Conservation (phyloP, 768 basidiomycete species). For the Polyporus arcularius region DNA sequence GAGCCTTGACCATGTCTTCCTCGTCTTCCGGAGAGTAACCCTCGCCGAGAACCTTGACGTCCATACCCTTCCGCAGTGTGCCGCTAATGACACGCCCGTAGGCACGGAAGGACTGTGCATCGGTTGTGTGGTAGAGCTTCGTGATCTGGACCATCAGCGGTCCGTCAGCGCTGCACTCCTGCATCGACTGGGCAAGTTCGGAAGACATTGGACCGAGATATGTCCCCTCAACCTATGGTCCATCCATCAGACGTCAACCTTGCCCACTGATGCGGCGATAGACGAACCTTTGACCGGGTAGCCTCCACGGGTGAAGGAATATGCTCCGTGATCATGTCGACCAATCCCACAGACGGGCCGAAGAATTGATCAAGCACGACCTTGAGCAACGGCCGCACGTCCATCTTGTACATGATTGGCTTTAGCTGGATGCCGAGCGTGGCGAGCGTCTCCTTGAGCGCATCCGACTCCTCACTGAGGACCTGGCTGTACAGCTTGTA, state of each 20-base stretch:
- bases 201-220: constrained; percentile 90
- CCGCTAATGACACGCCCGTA: constrained; percentile 95
- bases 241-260: neutral
- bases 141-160: constrained; percentile 92
- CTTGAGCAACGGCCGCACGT: constrained; percentile 91
- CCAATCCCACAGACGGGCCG: constrained; percentile 82
- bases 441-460: constrained; percentile 75
- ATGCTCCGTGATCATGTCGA: constrained; percentile 90
- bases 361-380: constrained; percentile 96
- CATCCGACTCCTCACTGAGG: constrained; percentile 91
- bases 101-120: constrained; percentile 95
- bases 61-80: constrained; percentile 78
- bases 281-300: constrained; percentile 57
- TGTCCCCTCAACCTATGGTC: constrained; percentile 68
- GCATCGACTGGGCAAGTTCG: constrained; percentile 77
- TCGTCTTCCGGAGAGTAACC: constrained; percentile 99
- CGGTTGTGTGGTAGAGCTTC: constrained; percentile 95
- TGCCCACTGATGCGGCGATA: too few species aligned
- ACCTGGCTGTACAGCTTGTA: constrained; percentile 98
- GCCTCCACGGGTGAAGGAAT: constrained; percentile 79
- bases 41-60: constrained; percentile 95
- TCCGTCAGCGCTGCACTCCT: constrained; percentile 77
- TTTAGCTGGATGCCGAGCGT: constrained; percentile 84
- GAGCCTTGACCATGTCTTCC: constrained; percentile 91
- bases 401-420: constrained; percentile 97